These are phyloP conservation scores for Aspergillus thermomutatus DNA, from an alignment of 2,329 filamentous ascomycete genomes.

Conservation along the genomic window DNA sequence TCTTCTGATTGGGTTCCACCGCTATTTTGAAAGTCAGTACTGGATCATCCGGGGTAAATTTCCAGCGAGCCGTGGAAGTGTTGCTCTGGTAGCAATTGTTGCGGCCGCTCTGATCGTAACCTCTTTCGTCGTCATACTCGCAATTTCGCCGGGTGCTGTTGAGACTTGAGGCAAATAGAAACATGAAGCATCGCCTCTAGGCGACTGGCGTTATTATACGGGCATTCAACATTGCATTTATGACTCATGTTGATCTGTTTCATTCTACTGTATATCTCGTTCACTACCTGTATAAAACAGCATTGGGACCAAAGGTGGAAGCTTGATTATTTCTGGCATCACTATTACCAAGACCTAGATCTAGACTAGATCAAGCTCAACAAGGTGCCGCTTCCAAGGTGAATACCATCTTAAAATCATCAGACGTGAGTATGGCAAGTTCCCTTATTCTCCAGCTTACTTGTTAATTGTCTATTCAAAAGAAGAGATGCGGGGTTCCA, in stretches of 20 bases:
- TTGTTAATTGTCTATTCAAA: background rate
- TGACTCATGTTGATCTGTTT: background rate
- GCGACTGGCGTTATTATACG: background rate
- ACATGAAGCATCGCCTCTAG: background rate
- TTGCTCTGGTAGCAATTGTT: slow-evolving; percentile 56
- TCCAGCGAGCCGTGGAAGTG: slow-evolving; percentile 60
- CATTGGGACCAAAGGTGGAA: background rate
- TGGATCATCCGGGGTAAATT: slow-evolving; percentile 66
- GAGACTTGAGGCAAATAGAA: slow-evolving; percentile 21
- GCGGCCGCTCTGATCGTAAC: slow-evolving; percentile 56
- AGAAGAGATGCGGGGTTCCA: background rate
- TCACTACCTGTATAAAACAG: background rate
- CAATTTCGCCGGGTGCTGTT: slow-evolving; percentile 46
- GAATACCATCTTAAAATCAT: background rate
- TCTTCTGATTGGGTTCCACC: slow-evolving; percentile 60
- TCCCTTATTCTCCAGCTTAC: background rate
- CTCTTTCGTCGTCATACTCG: slow-evolving; percentile 58
- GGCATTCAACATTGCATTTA: background rate
- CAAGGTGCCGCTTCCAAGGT: background rate
- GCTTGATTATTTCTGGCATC: background rate
- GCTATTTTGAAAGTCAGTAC: slow-evolving; percentile 65
- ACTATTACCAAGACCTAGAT: background rate
- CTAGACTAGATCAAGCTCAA: background rate
- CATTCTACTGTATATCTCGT: background rate
- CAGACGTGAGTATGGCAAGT: background rate